Base-by-base conservation (phyloP, 768 basidiomycete genomes). In the Kwoniella europaea region DNA sequence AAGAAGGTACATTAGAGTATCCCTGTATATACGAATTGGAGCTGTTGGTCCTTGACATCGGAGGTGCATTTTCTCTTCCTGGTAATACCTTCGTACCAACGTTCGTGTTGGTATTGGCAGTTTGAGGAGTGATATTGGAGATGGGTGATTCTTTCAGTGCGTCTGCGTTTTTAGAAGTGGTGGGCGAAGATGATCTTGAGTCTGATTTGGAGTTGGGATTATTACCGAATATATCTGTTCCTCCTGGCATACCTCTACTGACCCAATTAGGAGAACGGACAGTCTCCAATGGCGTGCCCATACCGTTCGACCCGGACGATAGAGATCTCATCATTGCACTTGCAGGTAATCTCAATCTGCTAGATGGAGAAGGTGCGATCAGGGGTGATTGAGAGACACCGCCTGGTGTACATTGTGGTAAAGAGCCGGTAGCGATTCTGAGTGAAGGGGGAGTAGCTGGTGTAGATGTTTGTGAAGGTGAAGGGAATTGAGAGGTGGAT, bases 1-100 rank as follows among this genome's bases (percentile, higher is more conserved):
- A 58, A 57, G 74, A 77, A 24, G 79, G 79, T 2, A 79, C 75
- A 52, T 76, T 74, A 57, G 71, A 77, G 62, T 79, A 81, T 24
- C 78, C 79, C 53, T 75, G 60, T n/a, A 79, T 73, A 66, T 75
- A 75, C 15, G 65, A 65, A 27, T 71, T 69, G 20, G 65, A 61
- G 56, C 71, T 71, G 5, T 57, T 29, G 5, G 65, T 62, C 53
- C 70, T 43, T 13, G 69, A 65, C 69, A 68, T 69, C 10, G 42
- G 10, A 7, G 68, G 55, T 3, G 68, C 43, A 57, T 20, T 55
- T 24, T 53, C 63, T 27, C 56, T 57, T 16, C 63, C 63, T 52
- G 68, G 62, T 15, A 43, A 2, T 13, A 56, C 15, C 35, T 44
- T 27, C 29, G 13, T 3, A 12, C 7, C 57, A 16, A 3, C 22